Conservation (phyloP, 768 basidiomycete genomes). For the Trametes maxima region DNA sequence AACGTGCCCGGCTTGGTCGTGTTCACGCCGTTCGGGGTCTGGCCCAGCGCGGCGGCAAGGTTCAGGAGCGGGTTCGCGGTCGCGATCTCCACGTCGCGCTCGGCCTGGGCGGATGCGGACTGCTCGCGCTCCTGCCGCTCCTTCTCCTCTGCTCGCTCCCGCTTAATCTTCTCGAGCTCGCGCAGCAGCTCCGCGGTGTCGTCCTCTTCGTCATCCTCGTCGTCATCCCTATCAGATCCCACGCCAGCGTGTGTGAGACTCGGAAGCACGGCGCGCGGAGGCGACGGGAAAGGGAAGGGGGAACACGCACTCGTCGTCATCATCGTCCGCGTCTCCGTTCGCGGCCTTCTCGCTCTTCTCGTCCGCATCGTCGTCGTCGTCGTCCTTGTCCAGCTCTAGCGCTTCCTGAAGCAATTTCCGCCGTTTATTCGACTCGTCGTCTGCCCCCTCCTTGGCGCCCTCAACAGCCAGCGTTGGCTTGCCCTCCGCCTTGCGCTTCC, state of each 20-base stretch:
- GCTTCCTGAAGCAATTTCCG: constrained; percentile 87
- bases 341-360: constrained; percentile 35
- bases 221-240: constrained; percentile 23
- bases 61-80: constrained; percentile 87
- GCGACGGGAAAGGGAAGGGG: not conserved
- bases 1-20: constrained; percentile 83
- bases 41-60: constrained; percentile 87
- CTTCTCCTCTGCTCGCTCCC: constrained; percentile 93
- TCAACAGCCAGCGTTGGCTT: constrained; percentile 40
- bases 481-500: constrained; percentile 92
- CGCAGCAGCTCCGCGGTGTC: constrained; percentile 92
- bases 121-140: constrained; percentile 78
- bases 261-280: not conserved
- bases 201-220: constrained; percentile 76
- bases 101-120: constrained; percentile 56
- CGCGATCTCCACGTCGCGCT: constrained; percentile 82
- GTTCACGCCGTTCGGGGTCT: constrained; percentile 65
- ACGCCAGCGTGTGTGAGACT: not conserved
- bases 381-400: constrained; percentile 87
- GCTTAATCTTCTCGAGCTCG: constrained; percentile 98
- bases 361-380: constrained; percentile 64
- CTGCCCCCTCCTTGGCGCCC: constrained; percentile 52
- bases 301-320: constrained; percentile 48
- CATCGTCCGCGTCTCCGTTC: constrained; percentile 44
- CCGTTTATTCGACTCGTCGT: constrained; percentile 74